Evolutionary conservation across 352 stramenopile species (phyloP).

Genomic region (Saprolegnia diclina): DNA sequence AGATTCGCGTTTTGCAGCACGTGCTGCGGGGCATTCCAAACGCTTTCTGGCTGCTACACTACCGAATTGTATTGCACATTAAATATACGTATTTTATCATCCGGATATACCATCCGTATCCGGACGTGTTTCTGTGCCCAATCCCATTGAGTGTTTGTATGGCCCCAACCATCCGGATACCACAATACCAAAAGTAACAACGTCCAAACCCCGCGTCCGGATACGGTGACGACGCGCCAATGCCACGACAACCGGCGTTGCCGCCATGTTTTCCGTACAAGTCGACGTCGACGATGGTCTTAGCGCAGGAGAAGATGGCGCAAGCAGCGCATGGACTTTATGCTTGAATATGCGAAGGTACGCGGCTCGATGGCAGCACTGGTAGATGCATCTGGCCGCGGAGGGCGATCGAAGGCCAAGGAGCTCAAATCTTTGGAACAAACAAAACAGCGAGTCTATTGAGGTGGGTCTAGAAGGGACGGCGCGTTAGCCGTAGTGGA

Average conservation of each 20-base stretch:
- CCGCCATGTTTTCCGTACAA: too few species aligned
- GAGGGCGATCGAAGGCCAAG: background rate
- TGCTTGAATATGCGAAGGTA: background rate
- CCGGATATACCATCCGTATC: background rate
- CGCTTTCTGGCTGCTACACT: background rate
- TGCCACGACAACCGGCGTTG: background rate
- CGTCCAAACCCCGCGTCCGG: background rate
- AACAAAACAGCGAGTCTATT: conserved; percentile 7
- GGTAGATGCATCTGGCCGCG: background rate
- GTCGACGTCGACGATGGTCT: too few species aligned
- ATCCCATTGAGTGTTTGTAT: background rate
- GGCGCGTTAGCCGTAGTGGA: conserved; percentile 17
- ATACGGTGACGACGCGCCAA: background rate
- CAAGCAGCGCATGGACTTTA: too few species aligned
- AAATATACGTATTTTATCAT: background rate
- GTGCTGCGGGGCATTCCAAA: background rate
- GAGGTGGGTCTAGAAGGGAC: background rate
- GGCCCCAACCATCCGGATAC: background rate
- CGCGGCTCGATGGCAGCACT: background rate
- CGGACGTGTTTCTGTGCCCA: too few species aligned
- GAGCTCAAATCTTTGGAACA: background rate
- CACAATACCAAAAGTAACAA: background rate
- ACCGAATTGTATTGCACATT: background rate
- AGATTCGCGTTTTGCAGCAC: background rate
- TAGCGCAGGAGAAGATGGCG: too few species aligned